phyloP scores from a whole-genome alignment of 306 rosid species.

The Inga oerstediana region DNA sequence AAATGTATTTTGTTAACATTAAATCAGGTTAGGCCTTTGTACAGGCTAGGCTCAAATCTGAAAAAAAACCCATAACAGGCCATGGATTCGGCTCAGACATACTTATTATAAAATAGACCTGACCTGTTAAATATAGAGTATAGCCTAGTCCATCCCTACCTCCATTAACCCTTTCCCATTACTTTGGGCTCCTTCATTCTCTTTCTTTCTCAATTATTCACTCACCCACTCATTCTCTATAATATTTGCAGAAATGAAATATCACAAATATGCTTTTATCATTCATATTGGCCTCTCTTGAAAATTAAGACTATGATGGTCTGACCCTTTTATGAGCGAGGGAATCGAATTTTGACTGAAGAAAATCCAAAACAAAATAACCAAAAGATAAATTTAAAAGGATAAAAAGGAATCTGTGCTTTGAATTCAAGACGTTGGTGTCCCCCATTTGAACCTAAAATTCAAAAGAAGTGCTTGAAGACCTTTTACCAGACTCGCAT shows the following conservation, averaged over 20 bases:
- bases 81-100: too few relatives aligned
- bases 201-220: not conserved
- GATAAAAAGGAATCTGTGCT: conserved; percentile 4
- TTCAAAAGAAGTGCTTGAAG: not conserved
- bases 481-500: not conserved
- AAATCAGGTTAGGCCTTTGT: too few relatives aligned
- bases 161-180: not conserved
- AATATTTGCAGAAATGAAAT: not conserved
- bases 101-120: too few relatives aligned
- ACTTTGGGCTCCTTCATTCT: not conserved
- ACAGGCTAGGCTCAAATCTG: too few relatives aligned
- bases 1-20: too few relatives aligned
- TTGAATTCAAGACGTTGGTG: conserved; percentile 6
- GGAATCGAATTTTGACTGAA: conserved; percentile 9
- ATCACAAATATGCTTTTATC: not conserved
- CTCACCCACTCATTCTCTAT: not conserved
- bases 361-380: not conserved
- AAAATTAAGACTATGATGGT: not conserved
- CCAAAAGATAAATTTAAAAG: not conserved
- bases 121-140: too few relatives aligned
- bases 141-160: too few relatives aligned
- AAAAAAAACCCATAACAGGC: too few relatives aligned
- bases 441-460: not conserved
- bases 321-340: not conserved
- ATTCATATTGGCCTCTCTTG: not conserved